A percentile compares a stretch with the other conserved stretches of the same genome.
phyloP scores from a whole-genome alignment of 768 basidiomycete genomes.

The Auriscalpium microsporum region DNA sequence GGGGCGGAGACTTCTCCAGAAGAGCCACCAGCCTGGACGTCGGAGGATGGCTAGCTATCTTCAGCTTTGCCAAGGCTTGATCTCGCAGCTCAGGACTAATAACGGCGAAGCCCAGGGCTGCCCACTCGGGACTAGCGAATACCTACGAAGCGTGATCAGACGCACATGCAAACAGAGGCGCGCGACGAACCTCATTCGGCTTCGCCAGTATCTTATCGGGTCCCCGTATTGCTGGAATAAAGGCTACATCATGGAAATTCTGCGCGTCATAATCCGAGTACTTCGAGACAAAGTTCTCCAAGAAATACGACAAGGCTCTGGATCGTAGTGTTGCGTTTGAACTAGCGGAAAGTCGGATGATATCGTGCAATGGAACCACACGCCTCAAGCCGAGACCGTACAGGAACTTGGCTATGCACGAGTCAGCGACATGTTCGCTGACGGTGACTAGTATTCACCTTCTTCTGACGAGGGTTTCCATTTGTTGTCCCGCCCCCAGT shows the following conservation, averaged over 20 bases:
- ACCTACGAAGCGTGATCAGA: conserved; percentile 38
- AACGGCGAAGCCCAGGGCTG: conserved; percentile 67
- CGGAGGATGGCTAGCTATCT: conserved; percentile 63
- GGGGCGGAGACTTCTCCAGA: conserved; percentile 53
- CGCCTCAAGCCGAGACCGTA: conserved; percentile 62
- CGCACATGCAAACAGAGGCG: background rate
- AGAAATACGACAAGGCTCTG: conserved; percentile 70
- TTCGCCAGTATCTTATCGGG: conserved; percentile 48
- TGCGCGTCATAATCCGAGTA: conserved; percentile 55
- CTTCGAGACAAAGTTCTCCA: conserved; percentile 58
- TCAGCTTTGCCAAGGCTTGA: conserved; percentile 54
- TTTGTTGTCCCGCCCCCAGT: conserved; percentile 73
- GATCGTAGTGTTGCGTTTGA: conserved; percentile 40
- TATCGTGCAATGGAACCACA: conserved; percentile 54
- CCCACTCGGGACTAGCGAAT: conserved; percentile 59
- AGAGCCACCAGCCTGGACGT: conserved; percentile 48
- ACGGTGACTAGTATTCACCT: conserved; percentile 37
- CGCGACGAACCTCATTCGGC: conserved; percentile 49
- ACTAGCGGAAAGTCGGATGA: conserved; percentile 64
- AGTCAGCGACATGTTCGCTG: no score
- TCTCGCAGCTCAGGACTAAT: conserved; percentile 44
- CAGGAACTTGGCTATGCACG: conserved; percentile 62
- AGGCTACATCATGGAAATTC: conserved; percentile 51
- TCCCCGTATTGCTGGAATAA: conserved; percentile 65
- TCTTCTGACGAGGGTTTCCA: conserved; percentile 84